Conservation (phyloP, 2,329 filamentous ascomycete genomes). For the Pseudomassariella vexata region DNA sequence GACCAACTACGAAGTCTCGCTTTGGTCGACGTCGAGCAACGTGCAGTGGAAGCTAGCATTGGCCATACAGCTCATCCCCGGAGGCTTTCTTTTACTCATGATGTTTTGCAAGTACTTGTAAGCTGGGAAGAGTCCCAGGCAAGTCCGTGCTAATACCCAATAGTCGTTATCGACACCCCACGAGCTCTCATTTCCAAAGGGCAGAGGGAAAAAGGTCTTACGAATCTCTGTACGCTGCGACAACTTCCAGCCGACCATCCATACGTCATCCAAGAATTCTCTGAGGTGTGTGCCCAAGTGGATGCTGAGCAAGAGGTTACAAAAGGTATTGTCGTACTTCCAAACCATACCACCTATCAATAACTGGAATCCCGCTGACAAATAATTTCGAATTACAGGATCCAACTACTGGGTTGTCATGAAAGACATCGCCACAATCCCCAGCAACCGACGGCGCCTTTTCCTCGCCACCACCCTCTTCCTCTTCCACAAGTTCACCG, state of each 20-base stretch:
- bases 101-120: slow-evolving; percentile 23
- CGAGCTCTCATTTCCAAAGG: slow-evolving; percentile 28
- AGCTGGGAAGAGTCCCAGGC: too few relatives aligned
- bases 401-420: slow-evolving; percentile 26
- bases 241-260: slow-evolving; percentile 30
- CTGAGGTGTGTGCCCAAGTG: slow-evolving; percentile 29
- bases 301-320: slow-evolving; percentile 18
- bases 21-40: slow-evolving; percentile 15
- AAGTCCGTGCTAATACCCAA: neutral
- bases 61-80: slow-evolving; percentile 31
- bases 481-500: slow-evolving; percentile 35
- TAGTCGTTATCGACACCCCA: slow-evolving; percentile 27
- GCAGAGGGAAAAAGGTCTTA: slow-evolving; percentile 26
- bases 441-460: slow-evolving; percentile 25
- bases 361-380: too few relatives aligned
- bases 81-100: slow-evolving; percentile 27
- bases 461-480: slow-evolving; percentile 29
- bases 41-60: slow-evolving; percentile 29
- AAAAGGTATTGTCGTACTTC: too few relatives aligned
- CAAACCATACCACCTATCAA: too few relatives aligned
- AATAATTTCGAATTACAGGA: slow-evolving; percentile 10
- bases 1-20: slow-evolving; percentile 18
- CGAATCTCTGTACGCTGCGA: slow-evolving; percentile 31
- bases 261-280: slow-evolving; percentile 30
- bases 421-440: slow-evolving; percentile 23